A percentile compares a stretch with the other conserved stretches of the same genome.
These are phyloP conservation scores for Knoxdaviesia capensis DNA, from an alignment of 2,329 filamentous ascomycete genomes.

Conservation along the genomic window DNA sequence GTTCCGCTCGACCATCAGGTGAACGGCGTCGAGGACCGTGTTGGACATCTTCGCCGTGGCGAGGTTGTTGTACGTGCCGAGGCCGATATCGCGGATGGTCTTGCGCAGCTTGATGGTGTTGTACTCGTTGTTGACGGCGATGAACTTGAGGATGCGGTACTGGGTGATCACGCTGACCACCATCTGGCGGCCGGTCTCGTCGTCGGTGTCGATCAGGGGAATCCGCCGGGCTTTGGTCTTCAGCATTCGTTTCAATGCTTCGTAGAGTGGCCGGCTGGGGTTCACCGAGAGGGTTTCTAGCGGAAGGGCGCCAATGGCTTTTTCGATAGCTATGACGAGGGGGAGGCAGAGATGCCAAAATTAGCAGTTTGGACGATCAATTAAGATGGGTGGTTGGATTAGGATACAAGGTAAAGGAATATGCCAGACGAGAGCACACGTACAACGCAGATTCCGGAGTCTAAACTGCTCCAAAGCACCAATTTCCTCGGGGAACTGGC, in stretches of 20 bases:
- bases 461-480: conserved; percentile 85
- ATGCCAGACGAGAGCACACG: conserved; percentile 7
- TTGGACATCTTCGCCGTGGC: conserved; percentile 75
- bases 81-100: conserved; percentile 59
- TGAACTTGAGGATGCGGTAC: conserved; percentile 96
- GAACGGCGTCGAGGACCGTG: conserved; percentile 84
- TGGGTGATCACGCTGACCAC: conserved; percentile 96
- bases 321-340: conserved; percentile 59
- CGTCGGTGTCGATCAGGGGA: conserved; percentile 79
- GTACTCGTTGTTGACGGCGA: conserved; percentile 74
- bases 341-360: not conserved
- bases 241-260: conserved; percentile 87
- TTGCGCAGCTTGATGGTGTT: conserved; percentile 81
- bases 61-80: conserved; percentile 70
- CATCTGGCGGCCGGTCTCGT: conserved; percentile 79
- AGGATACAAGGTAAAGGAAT: not conserved
- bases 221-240: conserved; percentile 84
- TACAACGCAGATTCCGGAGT: conserved; percentile 78
- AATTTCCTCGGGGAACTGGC: conserved; percentile 82
- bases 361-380: not conserved
- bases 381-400: not conserved
- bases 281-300: conserved; percentile 95
- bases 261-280: conserved; percentile 75
- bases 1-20: conserved; percentile 77
- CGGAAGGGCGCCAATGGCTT: conserved; percentile 72